Evolutionary conservation across 1,139 yeast genomes (phyloP), one percentile per base, ranked within the genome.

Genomic region (Kurtzmaniella natalensis): DNA sequence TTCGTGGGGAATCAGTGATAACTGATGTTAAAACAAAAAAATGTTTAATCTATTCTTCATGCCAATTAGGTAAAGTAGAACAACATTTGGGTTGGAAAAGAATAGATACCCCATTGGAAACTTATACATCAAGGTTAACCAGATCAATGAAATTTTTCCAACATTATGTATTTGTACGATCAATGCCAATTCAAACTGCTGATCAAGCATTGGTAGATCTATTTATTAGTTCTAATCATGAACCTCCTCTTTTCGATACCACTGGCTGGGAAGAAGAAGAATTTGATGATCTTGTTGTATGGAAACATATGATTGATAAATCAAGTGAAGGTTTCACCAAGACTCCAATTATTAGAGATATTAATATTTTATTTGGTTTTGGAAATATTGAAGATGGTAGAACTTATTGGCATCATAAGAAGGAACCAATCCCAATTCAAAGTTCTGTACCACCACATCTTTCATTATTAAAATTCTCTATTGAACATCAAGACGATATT

Each of bases 291-390:
- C 14, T 37, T n/a, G 23, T 32, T 2, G 16, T 36, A n/a, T 39
- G 42, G 42, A 36, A 39, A 23, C 33, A 33, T 17, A 28, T 19
- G 7, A 18, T 19, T 5, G 10, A 24, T 14, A 34, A 31, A 23
- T 18, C 29, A 11, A 10, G 18, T 10, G 31, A 15, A 5, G 26
- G 14, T 7, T 28, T 35, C 13, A 22, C 13, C 25, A 16, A 17
- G 9, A 25, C 30, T 18, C 22, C 25, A 9, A 15, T 36, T 14
- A 40, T 51, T 5, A 40, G 56, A n/a, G 44, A 43, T 24, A 32
- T 53, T n/a, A 50, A 51, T 20, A 42, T 53, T 10, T 39, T 53
- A 14, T 48, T 42, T 27, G 57, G 59, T 8, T 37, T 45, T 14
- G 40, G 43, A 25, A 55, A 51, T 32, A 40, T 53, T 23, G 31